Evolutionary conservation across 257 asterid species (phyloP), one percentile per base, ranked within the genome.

Genomic region (Penstemon newberryi): DNA sequence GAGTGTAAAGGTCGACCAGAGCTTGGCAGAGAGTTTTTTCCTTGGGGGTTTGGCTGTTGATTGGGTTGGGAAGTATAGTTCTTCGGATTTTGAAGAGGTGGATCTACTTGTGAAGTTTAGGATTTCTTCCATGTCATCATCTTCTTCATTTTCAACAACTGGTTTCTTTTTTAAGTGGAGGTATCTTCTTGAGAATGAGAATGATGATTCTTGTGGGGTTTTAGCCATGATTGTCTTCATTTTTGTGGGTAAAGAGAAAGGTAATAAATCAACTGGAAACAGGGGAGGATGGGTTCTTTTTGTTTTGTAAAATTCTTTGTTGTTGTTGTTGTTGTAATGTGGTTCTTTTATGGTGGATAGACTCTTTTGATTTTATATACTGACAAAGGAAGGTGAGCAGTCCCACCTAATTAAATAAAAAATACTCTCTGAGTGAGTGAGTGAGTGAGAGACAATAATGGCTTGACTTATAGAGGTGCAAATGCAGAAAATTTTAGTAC

Each of bases 181-280:
- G 82, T 87, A 91, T 54, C 98, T 73, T 43, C 96, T 82, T 36
- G 98, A 91, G 78, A 91, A 89, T 1, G 98, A 89, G 83, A 87
- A 81, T 0, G 98, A 87, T 15, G 33, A 25, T 25, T 89, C 96
- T 40, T 87, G 83, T 2, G 82, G 83, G 69, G 73, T 81, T 65
- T 69, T 71, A 3, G 91, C 92, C 81, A 59, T 79, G 82, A 86
- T 84, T 42, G 95, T 44, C 86, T 67, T 89, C 98, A 89, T 91
- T 59, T 77, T 18, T 74, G 59, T 53, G 4, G 18, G 18, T 15
- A 15, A 15, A 15, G 18, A 15, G 18, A 15, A 25, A 41, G 42
- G 52, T 5, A 5, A 19, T 4, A 39, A 37, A 25, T 25, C 33
- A 25, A 25, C 3, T 5, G 5, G 38, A 70, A 58, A 57, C 56